Evolutionary conservation across 345 rosid genomes (phyloP).

Genomic region (Rhodamnia argentea): DNA sequence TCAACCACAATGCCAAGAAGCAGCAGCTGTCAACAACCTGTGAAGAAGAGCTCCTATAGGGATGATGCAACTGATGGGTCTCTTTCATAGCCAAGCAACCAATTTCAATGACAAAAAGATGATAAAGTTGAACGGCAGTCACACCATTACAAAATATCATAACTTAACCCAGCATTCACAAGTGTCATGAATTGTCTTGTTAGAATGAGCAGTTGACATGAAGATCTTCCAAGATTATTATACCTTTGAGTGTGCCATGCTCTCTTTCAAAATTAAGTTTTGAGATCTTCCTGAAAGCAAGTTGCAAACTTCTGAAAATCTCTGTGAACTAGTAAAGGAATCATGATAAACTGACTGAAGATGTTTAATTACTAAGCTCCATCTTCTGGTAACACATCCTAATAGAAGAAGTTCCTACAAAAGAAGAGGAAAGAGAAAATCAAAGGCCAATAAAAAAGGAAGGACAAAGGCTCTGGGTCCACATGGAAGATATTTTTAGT

Average conservation of each 20-base stretch:
- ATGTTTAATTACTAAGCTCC: conserved; percentile 46
- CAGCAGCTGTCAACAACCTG: not conserved
- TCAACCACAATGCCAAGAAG: not conserved
- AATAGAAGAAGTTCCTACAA: conserved; percentile 68
- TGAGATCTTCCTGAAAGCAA: conserved; percentile 29
- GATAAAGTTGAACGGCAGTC: not conserved
- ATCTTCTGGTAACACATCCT: conserved; percentile 51
- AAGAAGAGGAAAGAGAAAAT: not conserved
- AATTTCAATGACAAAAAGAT: not conserved
- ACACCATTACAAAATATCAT: not conserved
- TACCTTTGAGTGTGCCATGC: conserved; percentile 34
- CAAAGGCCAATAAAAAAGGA: not conserved
- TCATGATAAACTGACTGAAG: conserved; percentile 46
- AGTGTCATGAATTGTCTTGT: not conserved
- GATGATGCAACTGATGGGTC: not conserved
- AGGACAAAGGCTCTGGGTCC: not conserved
- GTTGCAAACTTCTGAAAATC: conserved; percentile 40
- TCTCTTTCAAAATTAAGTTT: conserved; percentile 23
- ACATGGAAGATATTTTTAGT: not conserved
- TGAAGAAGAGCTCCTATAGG: not conserved
- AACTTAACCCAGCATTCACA: not conserved
- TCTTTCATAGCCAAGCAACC: not conserved
- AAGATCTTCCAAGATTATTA: not conserved
- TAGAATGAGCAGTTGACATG: not conserved
- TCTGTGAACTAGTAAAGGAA: conserved; percentile 38